A percentile compares a stretch with the other conserved stretches of the same genome.
phyloP scores from a whole-genome alignment of 108 stramenopile species.

The Cyclotella sp. region DNA sequence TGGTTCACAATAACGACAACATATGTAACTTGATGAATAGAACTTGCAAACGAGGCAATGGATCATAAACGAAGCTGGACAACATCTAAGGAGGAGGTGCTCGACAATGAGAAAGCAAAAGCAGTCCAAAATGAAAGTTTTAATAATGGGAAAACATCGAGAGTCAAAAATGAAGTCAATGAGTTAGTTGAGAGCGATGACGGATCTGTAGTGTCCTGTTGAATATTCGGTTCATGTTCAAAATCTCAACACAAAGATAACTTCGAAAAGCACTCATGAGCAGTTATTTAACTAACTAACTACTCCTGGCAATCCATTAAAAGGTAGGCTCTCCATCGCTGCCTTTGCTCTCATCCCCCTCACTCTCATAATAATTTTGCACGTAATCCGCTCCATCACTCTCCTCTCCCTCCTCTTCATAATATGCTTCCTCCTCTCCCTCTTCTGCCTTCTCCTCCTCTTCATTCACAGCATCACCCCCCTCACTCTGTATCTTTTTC shows the following conservation, averaged over 20 bases:
- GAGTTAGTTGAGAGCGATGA: conserved; percentile 22
- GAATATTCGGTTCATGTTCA: not conserved
- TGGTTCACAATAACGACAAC: not conserved
- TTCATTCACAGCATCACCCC: conserved; percentile 47
- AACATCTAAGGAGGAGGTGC: conserved; percentile 11
- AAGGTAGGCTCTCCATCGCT: conserved; percentile 73
- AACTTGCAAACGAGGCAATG: conserved; percentile 86
- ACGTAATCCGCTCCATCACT: conserved; percentile 72
- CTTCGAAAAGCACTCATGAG: not conserved
- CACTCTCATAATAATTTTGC: conserved; percentile 73
- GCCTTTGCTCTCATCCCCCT: conserved; percentile 64
- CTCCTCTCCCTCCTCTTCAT: conserved; percentile 79
- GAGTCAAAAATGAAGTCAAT: conserved; percentile 10
- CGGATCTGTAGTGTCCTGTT: not conserved
- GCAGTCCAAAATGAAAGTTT: not conserved
- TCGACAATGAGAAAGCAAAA: not conserved
- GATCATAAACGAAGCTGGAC: conserved; percentile 51
- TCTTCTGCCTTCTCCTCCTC: conserved; percentile 31
- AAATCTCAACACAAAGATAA: not conserved
- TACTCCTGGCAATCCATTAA: conserved; percentile 28
- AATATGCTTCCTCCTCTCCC: conserved; percentile 55
- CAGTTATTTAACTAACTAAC: not conserved
- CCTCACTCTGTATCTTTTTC: conserved; percentile 37
- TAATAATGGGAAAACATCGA: not conserved
- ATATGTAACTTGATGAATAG: not conserved